Evolutionary conservation across 2,329 filamentous ascomycete species (phyloP).

Genomic region (Ustilaginoidea virens): DNA sequence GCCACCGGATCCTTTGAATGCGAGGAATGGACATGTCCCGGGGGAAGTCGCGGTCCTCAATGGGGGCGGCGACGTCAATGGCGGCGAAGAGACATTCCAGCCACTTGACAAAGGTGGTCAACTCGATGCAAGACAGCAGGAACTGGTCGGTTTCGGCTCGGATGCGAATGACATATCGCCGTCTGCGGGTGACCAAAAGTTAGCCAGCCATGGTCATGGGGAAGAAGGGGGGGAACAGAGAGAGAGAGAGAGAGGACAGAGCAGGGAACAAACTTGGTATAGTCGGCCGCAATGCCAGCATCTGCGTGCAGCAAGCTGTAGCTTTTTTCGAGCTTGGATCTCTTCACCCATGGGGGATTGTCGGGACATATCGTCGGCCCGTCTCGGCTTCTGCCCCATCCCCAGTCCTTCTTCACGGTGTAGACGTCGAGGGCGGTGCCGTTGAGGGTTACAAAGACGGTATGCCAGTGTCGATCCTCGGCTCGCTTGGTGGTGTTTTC

Average conservation of each 20-base stretch:
- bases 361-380: slow-evolving; percentile 33
- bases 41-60: slow-evolving; percentile 55
- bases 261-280: slow-evolving; percentile 40
- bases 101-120: slow-evolving; percentile 53
- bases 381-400: slow-evolving; percentile 30
- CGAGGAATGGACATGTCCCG: slow-evolving; percentile 46
- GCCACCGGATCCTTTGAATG: slow-evolving; percentile 36
- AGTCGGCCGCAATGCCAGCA: slow-evolving; percentile 58
- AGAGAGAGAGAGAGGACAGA: not conserved
- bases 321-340: slow-evolving; percentile 42
- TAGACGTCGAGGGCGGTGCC: slow-evolving; percentile 55
- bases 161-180: slow-evolving; percentile 52
- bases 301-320: slow-evolving; percentile 64
- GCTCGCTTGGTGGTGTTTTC: slow-evolving; percentile 47
- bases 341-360: slow-evolving; percentile 34
- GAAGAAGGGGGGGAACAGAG: too few relatives aligned
- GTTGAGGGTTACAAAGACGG: slow-evolving; percentile 46
- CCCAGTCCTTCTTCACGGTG: slow-evolving; percentile 42
- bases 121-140: slow-evolving; percentile 47
- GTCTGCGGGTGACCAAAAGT: not conserved
- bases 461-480: slow-evolving; percentile 46
- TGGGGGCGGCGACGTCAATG: slow-evolving; percentile 53
- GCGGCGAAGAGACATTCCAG: slow-evolving; percentile 55
- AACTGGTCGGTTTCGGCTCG: slow-evolving; percentile 62
- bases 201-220: too few relatives aligned